Base-by-base conservation (phyloP, 768 basidiomycete genomes). In the Gymnopilus dilepis region DNA sequence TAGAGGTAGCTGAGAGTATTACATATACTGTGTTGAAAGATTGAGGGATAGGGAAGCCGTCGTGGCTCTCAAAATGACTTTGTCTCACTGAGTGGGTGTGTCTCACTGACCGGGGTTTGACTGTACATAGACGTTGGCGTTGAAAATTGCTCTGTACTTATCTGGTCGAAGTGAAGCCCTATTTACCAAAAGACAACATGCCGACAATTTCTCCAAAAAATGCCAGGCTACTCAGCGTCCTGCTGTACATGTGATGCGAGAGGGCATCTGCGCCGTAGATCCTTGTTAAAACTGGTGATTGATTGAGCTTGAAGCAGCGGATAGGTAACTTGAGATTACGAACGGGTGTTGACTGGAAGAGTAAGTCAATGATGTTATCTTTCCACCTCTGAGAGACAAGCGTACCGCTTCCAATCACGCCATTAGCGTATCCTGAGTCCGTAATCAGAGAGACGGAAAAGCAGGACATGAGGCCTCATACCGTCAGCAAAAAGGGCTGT, bases 141-240 rank as follows among this genome's bases (percentile, higher is more conserved):
- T n/a, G n/a, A n/a, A n/a, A n/a, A n/a, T n/a, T n/a, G n/a, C n/a
- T n/a, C n/a, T n/a, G n/a, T n/a, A n/a, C n/a, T n/a, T n/a, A 24
- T 4, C 8, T 7, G 30, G 28, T 6, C 26, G n/a, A 47, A 31
- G 3, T n/a, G 13, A 33, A 2, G 26, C n/a, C 19, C 26, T 6
- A 15, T 5, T 40, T 55, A 75, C 92, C 91, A 67, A 95, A 94
- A 43, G 72, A 63, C 38, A 95, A 75, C 92, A 93, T 94, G 31
- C 95, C 94, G 11, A 94, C 80, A 19, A 97, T 75, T 8, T 89
- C 91, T 11, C 95, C 95, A 26, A 89, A 94, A 65, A 97, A 98
- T 2, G 84, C 84, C 61, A 94, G 76, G 69, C 91, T 88, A 58
- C 80, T 82, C 45, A 97, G 75, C 1, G 83, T 82, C 15, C 77